Evolutionary conservation across 2,329 filamentous ascomycete species (phyloP).

Genomic region (Elsinoe perseae): DNA sequence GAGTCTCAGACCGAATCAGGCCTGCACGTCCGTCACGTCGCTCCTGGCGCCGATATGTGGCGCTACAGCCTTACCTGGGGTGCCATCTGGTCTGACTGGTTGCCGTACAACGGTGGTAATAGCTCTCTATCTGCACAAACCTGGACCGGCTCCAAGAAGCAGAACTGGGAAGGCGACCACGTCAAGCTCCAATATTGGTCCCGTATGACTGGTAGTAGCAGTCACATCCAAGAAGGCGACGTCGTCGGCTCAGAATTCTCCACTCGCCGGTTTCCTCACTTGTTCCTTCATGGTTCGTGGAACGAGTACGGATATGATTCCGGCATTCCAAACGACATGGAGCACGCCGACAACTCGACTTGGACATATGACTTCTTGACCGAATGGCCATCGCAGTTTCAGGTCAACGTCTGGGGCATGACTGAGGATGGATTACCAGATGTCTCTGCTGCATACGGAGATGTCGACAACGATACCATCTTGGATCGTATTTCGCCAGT

Average conservation of each 20-base stretch:
- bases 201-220: constrained; percentile 50
- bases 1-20: constrained; percentile 31
- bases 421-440: constrained; percentile 56
- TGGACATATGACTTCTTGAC: constrained; percentile 56
- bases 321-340: constrained; percentile 49
- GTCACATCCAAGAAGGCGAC: constrained; percentile 55
- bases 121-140: constrained; percentile 40
- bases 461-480: constrained; percentile 53
- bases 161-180: constrained; percentile 55
- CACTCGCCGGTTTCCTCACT: constrained; percentile 51
- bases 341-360: constrained; percentile 38
- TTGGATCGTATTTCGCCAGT: constrained; percentile 56
- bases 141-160: constrained; percentile 52
- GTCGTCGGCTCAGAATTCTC: constrained; percentile 32
- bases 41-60: constrained; percentile 54
- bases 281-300: constrained; percentile 55
- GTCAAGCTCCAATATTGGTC: constrained; percentile 58
- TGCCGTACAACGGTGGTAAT: constrained; percentile 47
- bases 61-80: constrained; percentile 57
- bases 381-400: constrained; percentile 55
- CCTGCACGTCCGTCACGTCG: constrained; percentile 50
- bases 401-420: constrained; percentile 61
- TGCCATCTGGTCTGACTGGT: constrained; percentile 52
- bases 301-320: constrained; percentile 59
- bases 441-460: constrained; percentile 51